Evolutionary conservation across 1,139 yeast genomes (phyloP).

Genomic region (Lodderomyces jiufengensis): DNA sequence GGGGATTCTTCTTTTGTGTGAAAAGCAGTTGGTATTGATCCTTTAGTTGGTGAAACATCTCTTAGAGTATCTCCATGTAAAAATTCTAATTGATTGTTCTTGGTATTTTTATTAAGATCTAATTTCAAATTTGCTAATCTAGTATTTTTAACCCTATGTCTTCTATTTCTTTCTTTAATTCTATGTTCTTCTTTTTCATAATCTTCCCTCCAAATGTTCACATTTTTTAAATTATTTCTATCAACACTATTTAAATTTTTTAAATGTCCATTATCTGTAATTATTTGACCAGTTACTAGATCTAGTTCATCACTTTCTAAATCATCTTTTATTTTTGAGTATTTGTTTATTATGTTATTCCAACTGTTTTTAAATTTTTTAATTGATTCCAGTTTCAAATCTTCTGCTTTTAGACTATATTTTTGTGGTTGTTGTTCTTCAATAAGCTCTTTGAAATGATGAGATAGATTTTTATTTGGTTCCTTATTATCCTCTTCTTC

Average conservation of each 20-base stretch:
- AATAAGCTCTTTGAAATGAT: too few species aligned
- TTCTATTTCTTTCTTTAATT: too few species aligned
- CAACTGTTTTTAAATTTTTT: slow-evolving; percentile 41
- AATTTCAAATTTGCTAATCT: too few species aligned
- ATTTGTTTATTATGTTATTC: slow-evolving; percentile 53
- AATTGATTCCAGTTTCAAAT: slow-evolving; percentile 27
- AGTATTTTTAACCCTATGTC: too few species aligned
- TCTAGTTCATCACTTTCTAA: slow-evolving; percentile 65
- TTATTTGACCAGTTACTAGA: slow-evolving; percentile 53
- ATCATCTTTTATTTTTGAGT: slow-evolving; percentile 47
- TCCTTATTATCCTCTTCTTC: too few species aligned
- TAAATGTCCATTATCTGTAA: slow-evolving; percentile 64
- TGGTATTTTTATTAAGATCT: too few species aligned
- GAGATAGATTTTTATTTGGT: too few species aligned
- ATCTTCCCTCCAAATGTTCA: too few species aligned
- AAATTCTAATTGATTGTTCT: background rate
- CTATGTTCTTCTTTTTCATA: too few species aligned
- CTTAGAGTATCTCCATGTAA: background rate
- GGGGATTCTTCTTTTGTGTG: slow-evolving; percentile 12
- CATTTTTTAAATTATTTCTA: slow-evolving; percentile 1
- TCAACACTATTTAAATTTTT: slow-evolving; percentile 15
- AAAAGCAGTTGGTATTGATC: slow-evolving; percentile 7
- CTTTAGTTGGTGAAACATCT: slow-evolving; percentile 15
- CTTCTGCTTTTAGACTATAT: slow-evolving; percentile 16
- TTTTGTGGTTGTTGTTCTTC: background rate